Percentiles rank a stretch among this genome's conserved stretches.
Evolutionary conservation across 331 rosid species (phyloP).

Genomic region (Cucumis variabilis): DNA sequence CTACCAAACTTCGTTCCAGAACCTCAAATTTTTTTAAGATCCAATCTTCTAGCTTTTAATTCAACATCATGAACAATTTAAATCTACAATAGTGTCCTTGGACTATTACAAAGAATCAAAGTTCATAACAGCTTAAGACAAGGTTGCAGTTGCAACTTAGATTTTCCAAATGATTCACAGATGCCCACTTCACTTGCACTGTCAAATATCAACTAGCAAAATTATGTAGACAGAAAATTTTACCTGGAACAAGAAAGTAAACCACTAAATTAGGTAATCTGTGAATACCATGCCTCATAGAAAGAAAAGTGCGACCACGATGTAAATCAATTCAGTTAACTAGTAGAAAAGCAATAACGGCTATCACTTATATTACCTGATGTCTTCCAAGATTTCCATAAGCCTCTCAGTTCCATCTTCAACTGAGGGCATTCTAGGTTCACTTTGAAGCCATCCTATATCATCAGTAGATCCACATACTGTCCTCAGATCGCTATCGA

Average conservation of each 20-base stretch:
- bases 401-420: too few relatives aligned
- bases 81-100: background rate
- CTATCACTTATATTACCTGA: too few relatives aligned
- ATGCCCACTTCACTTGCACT: background rate
- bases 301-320: conserved; percentile 31
- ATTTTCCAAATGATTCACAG: background rate
- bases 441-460: too few relatives aligned
- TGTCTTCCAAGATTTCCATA: too few relatives aligned
- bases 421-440: too few relatives aligned
- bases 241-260: conserved; percentile 96
- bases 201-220: background rate
- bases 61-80: too few relatives aligned
- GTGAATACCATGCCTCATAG: conserved; percentile 92
- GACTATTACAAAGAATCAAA: background rate
- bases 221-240: conserved; percentile 15
- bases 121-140: background rate
- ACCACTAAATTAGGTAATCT: conserved; percentile 85
- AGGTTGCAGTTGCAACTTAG: background rate
- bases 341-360: conserved; percentile 23
- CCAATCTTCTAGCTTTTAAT: too few relatives aligned
- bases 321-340: conserved; percentile 26
- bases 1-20: too few relatives aligned
- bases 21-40: too few relatives aligned
- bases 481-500: too few relatives aligned
- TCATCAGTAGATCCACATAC: too few relatives aligned